These are phyloP conservation scores for Lecanicillium sp. DNA, from an alignment of 2,329 filamentous ascomycete species.

Conservation along the genomic window DNA sequence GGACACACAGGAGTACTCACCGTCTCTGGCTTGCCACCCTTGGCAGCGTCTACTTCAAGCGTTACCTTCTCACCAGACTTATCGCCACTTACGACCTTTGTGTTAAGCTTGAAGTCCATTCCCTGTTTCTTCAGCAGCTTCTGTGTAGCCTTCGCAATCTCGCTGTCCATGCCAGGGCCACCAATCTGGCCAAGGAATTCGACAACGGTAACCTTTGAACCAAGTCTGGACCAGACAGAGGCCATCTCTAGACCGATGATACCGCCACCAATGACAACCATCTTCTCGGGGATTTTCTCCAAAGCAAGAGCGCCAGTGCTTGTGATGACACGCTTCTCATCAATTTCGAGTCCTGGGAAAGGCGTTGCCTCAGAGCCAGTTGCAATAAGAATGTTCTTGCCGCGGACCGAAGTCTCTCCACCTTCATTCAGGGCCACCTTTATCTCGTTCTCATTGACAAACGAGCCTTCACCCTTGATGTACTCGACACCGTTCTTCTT, in stretches of 20 bases:
- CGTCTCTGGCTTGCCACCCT: conserved; percentile 90
- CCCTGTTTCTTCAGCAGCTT: conserved; percentile 95
- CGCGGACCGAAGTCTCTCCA: conserved; percentile 77
- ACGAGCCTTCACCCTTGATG: conserved; percentile 85
- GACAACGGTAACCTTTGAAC: conserved; percentile 90
- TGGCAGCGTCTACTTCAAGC: conserved; percentile 82
- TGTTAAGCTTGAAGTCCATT: conserved; percentile 96
- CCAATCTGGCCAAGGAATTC: conserved; percentile 96
- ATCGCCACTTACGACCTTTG: conserved; percentile 87
- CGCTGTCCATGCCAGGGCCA: conserved; percentile 92
- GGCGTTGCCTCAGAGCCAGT: conserved; percentile 93
- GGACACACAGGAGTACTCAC: conserved; percentile 41
- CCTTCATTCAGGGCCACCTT: conserved; percentile 87
- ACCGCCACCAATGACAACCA: conserved; percentile 95
- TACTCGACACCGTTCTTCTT: conserved; percentile 99
- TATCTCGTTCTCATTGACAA: conserved; percentile 83
- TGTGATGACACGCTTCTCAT: conserved; percentile 95
- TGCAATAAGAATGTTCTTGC: conserved; percentile 97
- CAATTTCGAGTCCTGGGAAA: conserved; percentile 91
- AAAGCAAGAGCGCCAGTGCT: conserved; percentile 92
- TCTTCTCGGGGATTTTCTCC: conserved; percentile 85
- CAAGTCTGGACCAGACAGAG: conserved; percentile 93
- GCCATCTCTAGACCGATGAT: conserved; percentile 99
- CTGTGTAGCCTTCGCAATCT: conserved; percentile 85
- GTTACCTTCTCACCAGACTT: conserved; percentile 68